A percentile compares a stretch with the other conserved stretches of the same genome.
Evolutionary conservation across 768 basidiomycete species (phyloP).

Genomic region (Mycena filopes): DNA sequence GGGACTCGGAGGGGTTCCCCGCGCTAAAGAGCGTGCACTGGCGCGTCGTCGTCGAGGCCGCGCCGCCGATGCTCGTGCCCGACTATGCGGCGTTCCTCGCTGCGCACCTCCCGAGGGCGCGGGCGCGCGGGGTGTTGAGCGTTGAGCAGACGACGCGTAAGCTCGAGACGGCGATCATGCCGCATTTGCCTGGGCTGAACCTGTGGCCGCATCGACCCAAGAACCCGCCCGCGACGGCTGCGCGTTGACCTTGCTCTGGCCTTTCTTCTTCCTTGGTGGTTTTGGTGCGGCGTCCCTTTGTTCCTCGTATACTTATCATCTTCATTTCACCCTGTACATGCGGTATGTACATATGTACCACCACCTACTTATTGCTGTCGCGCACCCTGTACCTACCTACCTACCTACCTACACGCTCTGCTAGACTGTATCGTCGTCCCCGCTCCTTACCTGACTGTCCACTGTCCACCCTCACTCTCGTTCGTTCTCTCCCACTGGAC

Average conservation of each 20-base stretch:
- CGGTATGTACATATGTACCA: no score
- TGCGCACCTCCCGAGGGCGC: neutral
- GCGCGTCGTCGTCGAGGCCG: conserved; percentile 10
- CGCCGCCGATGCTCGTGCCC: conserved; percentile 21
- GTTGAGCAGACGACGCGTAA: conserved; percentile 17
- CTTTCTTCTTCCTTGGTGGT: neutral
- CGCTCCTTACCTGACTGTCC: no score
- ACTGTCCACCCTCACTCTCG: no score
- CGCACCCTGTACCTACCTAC: no score
- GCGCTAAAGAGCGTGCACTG: neutral
- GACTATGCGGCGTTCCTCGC: conserved; percentile 13
- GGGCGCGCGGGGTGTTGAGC: conserved; percentile 5
- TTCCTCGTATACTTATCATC: no score
- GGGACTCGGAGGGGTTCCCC: neutral
- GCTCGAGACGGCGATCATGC: conserved; percentile 15
- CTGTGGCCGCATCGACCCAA: conserved; percentile 24
- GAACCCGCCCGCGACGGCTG: neutral
- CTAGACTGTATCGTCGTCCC: no score
- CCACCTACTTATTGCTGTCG: no score
- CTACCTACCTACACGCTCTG: no score
- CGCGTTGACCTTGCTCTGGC: neutral
- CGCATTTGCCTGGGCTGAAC: conserved; percentile 21
- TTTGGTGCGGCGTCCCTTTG: neutral
- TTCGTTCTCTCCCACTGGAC: no score
- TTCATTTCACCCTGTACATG: no score